Conservation (phyloP, 495 filamentous ascomycete species). For the Glonium stellatum region DNA sequence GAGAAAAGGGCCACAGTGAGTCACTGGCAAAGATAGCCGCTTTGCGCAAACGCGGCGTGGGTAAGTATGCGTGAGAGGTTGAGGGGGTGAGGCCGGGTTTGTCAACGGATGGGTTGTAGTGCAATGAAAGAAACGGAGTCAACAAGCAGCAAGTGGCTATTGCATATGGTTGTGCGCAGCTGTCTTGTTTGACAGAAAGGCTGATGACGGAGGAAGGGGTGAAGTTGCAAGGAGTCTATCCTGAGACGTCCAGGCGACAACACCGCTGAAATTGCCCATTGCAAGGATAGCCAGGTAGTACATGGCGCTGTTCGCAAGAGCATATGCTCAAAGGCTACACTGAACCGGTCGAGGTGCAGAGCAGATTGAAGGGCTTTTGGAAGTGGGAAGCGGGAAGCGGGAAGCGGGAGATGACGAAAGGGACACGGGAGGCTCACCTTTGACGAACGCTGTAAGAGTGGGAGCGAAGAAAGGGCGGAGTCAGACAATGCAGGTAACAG, state of each 20-base stretch:
- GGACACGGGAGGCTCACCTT: background rate
- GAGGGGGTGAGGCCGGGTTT: background rate
- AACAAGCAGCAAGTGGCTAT: background rate
- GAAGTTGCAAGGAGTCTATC: slow-evolving; percentile 1
- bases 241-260: slow-evolving; percentile 6
- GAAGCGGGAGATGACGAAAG: slow-evolving; percentile 2
- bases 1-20: background rate
- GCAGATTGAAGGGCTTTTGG: background rate
- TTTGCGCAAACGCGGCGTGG: slow-evolving; percentile 12
- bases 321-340: background rate
- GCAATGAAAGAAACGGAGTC: background rate
- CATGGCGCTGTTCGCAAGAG: background rate
- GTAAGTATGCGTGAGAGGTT: background rate
- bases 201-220: slow-evolving; percentile 3
- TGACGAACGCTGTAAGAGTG: background rate
- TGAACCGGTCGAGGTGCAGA: background rate
- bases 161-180: background rate
- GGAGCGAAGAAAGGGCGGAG: background rate
- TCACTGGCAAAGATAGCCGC: background rate
- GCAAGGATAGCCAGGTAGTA: background rate
- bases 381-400: background rate
- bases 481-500: background rate
- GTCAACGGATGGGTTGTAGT: background rate
- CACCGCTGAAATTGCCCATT: background rate
- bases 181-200: slow-evolving; percentile 2